A percentile compares a stretch with the other conserved stretches of the same genome.
phyloP scores from a whole-genome alignment of 139 green algal genomes.

The Chlorella ohadii region DNA sequence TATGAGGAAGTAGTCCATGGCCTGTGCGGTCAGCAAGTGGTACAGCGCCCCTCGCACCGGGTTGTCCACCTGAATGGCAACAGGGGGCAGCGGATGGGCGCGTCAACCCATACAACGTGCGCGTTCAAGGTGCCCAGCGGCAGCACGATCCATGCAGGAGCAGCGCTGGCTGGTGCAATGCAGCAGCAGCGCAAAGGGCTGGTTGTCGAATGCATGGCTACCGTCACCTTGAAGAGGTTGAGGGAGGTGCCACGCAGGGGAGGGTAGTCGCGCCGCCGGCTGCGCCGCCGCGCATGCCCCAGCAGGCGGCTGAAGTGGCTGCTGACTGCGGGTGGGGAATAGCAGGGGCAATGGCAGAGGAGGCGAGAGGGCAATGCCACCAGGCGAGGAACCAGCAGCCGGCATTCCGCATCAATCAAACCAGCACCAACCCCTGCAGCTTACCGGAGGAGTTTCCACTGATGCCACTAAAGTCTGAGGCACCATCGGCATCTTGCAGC shows the following conservation, averaged over 20 bases:
- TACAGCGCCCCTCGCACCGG: conserved; percentile 47
- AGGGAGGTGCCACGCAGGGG: conserved; percentile 39
- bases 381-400: neutral
- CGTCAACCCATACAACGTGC: too few species aligned
- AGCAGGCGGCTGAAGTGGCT: conserved; percentile 27
- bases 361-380: too few species aligned
- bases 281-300: neutral
- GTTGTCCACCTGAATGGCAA: conserved; percentile 51
- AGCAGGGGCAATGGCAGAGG: neutral
- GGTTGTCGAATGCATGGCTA: too few species aligned
- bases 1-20: conserved; percentile 80
- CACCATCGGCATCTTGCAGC: neutral
- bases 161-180: too few species aligned
- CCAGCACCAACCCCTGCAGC: too few species aligned
- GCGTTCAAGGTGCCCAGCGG: too few species aligned
- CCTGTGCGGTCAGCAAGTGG: conserved; percentile 35
- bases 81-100: too few species aligned
- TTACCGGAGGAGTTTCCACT: conserved; percentile 7
- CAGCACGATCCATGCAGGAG: too few species aligned
- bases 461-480: conserved; percentile 2
- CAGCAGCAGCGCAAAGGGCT: too few species aligned
- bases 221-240: conserved; percentile 49
- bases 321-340: neutral
- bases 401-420: too few species aligned
- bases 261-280: conserved; percentile 15